A percentile compares a stretch with the other conserved stretches of the same genome.
Evolutionary conservation across 2,329 filamentous ascomycete genomes (phyloP).

Genomic region (Drechslerella stenobrocha): DNA sequence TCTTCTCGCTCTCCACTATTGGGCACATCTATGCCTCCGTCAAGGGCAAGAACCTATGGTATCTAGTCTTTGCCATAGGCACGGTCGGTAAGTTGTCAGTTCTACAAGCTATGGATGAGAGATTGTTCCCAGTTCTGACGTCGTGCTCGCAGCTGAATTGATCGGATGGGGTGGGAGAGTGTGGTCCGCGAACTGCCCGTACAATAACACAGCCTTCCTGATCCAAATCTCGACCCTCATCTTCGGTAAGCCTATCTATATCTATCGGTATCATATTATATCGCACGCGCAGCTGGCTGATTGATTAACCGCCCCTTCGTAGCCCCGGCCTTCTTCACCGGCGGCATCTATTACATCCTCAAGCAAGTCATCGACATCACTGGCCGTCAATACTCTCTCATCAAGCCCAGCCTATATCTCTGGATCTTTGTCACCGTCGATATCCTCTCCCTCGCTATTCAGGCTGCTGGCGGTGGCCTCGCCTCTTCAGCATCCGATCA

Average conservation of each 20-base stretch:
- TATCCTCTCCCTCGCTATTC: constrained; percentile 62
- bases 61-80: constrained; percentile 40
- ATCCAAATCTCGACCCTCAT: constrained; percentile 60
- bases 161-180: constrained; percentile 60
- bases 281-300: background rate
- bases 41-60: constrained; percentile 40
- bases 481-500: constrained; percentile 58
- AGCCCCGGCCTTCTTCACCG: constrained; percentile 60
- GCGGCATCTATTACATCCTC: constrained; percentile 60
- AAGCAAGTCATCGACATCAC: constrained; percentile 59
- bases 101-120: too few relatives aligned
- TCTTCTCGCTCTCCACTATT: constrained; percentile 27
- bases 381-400: constrained; percentile 57
- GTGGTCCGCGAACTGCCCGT: constrained; percentile 60
- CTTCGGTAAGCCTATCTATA: constrained; percentile 52
- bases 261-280: too few relatives aligned
- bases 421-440: constrained; percentile 62
- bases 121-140: background rate
- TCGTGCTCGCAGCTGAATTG: constrained; percentile 55
- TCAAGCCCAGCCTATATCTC: constrained; percentile 58
- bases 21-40: constrained; percentile 36
- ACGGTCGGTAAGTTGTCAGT: constrained; percentile 37
- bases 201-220: constrained; percentile 59
- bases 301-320: constrained; percentile 26
- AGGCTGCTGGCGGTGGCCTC: constrained; percentile 63